phyloP scores from a whole-genome alignment of 2,329 filamentous ascomycete species.

The Colletotrichum cereale region DNA sequence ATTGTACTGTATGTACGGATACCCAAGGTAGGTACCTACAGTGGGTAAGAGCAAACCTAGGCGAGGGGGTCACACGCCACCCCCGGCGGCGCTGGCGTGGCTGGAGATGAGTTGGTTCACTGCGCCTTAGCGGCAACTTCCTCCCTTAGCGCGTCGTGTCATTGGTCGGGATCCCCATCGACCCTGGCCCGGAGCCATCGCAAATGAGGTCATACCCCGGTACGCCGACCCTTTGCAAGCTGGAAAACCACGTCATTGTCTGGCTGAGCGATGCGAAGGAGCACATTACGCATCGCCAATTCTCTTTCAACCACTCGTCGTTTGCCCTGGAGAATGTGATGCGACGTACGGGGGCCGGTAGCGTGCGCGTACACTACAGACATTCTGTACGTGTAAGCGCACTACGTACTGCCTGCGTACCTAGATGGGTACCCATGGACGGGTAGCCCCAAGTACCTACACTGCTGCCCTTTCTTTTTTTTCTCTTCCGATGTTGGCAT shows the following conservation, averaged over 20 bases:
- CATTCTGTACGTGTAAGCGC: no score
- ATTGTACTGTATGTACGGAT: not conserved
- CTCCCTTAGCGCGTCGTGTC: not conserved
- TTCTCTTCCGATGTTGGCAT: not conserved
- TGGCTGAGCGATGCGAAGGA: not conserved
- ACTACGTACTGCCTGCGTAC: no score
- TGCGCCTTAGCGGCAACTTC: not conserved
- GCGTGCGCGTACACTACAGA: not conserved
- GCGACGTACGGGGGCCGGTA: not conserved
- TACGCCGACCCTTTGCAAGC: conserved; percentile 2
- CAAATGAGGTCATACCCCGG: conserved; percentile 30
- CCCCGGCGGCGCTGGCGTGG: conserved; percentile 23
- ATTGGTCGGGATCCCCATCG: conserved; percentile 14
- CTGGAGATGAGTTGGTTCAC: conserved; percentile 6
- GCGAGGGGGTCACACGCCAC: conserved; percentile 32
- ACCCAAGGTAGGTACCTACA: no score
- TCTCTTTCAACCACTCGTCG: not conserved
- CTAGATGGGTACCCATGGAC: not conserved
- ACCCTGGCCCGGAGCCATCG: not conserved
- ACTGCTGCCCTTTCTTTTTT: no score
- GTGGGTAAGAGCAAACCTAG: no score
- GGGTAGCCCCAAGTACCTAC: not conserved
- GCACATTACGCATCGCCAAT: conserved; percentile 37
- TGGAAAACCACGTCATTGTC: conserved; percentile 39
- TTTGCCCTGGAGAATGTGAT: not conserved